Evolutionary conservation across 2,329 filamentous ascomycete species (phyloP).

Genomic region (Talaromyces sp.): DNA sequence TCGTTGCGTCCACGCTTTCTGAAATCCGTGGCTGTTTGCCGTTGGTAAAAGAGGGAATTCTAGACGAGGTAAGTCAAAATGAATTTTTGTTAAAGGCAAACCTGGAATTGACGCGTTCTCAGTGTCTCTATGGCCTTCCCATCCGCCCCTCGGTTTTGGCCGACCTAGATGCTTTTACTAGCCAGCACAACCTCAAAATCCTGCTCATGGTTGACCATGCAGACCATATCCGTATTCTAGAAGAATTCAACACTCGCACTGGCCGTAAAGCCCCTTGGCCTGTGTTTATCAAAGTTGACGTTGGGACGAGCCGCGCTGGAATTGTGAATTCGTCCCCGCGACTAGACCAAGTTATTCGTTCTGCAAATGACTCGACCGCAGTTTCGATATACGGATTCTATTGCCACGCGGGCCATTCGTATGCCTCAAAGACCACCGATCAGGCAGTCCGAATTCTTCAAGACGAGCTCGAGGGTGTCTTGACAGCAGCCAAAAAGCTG

Average conservation of each 20-base stretch:
- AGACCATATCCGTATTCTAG: constrained; percentile 27
- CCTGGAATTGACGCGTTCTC: constrained; percentile 14
- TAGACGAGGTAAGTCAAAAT: constrained; percentile 32
- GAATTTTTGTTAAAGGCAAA: not conserved
- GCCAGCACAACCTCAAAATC: constrained; percentile 6
- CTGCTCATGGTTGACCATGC: constrained; percentile 26
- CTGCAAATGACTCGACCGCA: constrained; percentile 22
- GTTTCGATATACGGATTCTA: constrained; percentile 35
- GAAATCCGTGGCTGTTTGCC: constrained; percentile 39
- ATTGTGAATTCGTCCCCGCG: constrained; percentile 22
- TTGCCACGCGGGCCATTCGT: constrained; percentile 37
- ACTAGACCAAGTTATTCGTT: constrained; percentile 23
- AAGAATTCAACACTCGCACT: constrained; percentile 15
- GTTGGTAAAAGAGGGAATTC: constrained; percentile 35
- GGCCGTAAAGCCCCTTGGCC: constrained; percentile 22
- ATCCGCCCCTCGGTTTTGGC: constrained; percentile 24
- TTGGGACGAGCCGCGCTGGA: constrained; percentile 33
- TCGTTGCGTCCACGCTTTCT: constrained; percentile 38
- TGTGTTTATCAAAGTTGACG: constrained; percentile 36
- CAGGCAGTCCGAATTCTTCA: constrained; percentile 28
- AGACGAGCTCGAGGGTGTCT: constrained; percentile 27
- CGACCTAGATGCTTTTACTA: constrained; percentile 9
- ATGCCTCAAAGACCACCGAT: constrained; percentile 25
- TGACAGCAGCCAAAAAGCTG: constrained; percentile 25
- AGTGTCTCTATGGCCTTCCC: constrained; percentile 40